These are phyloP conservation scores for Medicago arabica DNA, from an alignment of 306 rosid genomes.

Conservation along the genomic window DNA sequence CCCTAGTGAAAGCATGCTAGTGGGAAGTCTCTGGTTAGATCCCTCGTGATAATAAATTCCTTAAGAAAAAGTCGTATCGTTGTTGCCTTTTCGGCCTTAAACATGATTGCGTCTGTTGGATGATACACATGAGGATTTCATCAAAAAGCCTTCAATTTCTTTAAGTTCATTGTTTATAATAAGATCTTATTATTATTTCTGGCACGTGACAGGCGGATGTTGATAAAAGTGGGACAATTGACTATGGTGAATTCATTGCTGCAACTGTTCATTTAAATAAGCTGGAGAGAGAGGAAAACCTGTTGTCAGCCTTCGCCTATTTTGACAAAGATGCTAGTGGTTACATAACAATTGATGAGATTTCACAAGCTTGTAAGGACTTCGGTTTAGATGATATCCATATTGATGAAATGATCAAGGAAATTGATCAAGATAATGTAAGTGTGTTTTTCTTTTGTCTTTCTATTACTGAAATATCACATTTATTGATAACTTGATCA, in stretches of 20 bases:
- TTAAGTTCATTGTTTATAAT: not conserved
- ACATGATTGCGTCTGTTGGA: not conserved
- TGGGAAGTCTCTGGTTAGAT: not conserved
- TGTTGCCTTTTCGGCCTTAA: not conserved
- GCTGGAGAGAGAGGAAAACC: slow-evolving; percentile 66
- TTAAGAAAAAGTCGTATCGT: no score
- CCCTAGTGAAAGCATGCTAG: not conserved
- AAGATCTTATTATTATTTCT: slow-evolving; percentile 10
- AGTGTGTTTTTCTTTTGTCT: slow-evolving; percentile 19
- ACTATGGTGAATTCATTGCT: slow-evolving; percentile 68
- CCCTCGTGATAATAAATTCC: no score
- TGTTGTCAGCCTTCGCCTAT: slow-evolving; percentile 62
- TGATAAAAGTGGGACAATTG: slow-evolving; percentile 64
- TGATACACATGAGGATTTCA: not conserved
- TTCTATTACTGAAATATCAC: not conserved
- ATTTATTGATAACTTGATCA: not conserved
- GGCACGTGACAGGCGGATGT: slow-evolving; percentile 56
- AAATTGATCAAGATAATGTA: slow-evolving; percentile 66
- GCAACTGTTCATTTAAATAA: slow-evolving; percentile 70
- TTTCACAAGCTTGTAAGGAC: slow-evolving; percentile 69
- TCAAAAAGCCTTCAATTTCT: not conserved
- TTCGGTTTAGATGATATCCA: slow-evolving; percentile 63
- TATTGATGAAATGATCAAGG: slow-evolving; percentile 64
- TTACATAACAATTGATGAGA: slow-evolving; percentile 67
- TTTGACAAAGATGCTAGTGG: slow-evolving; percentile 73